These are phyloP conservation scores for Zygoascus hellenicus DNA, from an alignment of 1,139 yeast genomes.

Conservation along the genomic window DNA sequence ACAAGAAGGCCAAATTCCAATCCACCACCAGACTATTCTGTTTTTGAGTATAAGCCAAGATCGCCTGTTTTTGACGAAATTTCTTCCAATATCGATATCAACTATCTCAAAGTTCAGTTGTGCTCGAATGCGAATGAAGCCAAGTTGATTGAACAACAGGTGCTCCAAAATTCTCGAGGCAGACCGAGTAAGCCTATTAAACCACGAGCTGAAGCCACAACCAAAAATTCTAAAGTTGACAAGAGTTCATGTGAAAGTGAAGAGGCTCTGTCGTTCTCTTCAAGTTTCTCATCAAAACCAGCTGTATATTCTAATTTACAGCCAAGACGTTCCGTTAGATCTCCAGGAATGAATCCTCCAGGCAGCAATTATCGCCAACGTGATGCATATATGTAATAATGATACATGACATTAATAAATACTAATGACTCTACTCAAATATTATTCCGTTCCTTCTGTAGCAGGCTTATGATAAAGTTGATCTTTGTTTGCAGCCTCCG, in stretches of 20 bases:
- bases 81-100: slow-evolving; percentile 2
- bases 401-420: not conserved
- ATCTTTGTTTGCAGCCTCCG: slow-evolving; percentile 9
- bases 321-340: no score
- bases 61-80: slow-evolving; percentile 21
- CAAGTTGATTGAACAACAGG: not conserved
- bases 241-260: no score
- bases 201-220: no score
- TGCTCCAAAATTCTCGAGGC: no score
- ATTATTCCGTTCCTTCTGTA: no score
- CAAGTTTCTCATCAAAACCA: no score
- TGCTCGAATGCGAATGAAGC: slow-evolving; percentile 15
- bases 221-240: no score
- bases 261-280: no score
- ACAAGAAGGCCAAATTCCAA: not conserved
- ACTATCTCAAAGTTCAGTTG: slow-evolving; percentile 26
- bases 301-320: no score
- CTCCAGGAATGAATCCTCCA: not conserved
- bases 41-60: slow-evolving; percentile 16
- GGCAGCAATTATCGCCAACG: not conserved
- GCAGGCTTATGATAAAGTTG: not conserved
- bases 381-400: not conserved
- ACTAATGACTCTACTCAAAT: not conserved
- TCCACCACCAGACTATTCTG: slow-evolving; percentile 11
- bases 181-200: not conserved